Percentiles rank a stretch among this genome's conserved stretches.
Conservation (phyloP, 805 yeast genomes). For the Brettanomyces nanus region DNA sequence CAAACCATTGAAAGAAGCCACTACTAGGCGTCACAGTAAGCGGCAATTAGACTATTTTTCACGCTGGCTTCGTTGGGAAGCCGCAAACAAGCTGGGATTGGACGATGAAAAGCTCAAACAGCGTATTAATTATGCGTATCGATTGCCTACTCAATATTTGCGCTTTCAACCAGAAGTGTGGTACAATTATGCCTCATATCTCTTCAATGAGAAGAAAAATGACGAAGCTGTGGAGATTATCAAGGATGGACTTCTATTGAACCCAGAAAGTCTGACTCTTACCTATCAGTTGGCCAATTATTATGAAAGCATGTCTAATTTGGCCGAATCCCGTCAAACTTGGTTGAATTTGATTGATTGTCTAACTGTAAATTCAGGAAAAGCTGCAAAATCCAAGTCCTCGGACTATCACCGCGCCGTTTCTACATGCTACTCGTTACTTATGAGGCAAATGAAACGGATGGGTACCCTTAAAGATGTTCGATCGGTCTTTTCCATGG, state of each 20-base stretch:
- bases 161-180: conserved; percentile 68
- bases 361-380: conserved; percentile 32
- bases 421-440: conserved; percentile 59
- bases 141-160: conserved; percentile 54
- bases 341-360: conserved; percentile 44
- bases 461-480: conserved; percentile 42
- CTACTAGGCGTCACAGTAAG: conserved; percentile 14
- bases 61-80: conserved; percentile 76
- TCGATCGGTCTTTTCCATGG: conserved; percentile 59
- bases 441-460: conserved; percentile 67
- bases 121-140: conserved; percentile 65
- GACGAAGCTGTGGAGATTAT: conserved; percentile 34
- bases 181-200: conserved; percentile 45
- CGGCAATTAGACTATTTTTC: conserved; percentile 53
- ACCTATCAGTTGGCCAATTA: conserved; percentile 61
- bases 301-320: conserved; percentile 50
- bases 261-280: conserved; percentile 63
- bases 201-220: conserved; percentile 10
- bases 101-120: conserved; percentile 39
- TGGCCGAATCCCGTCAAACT: conserved; percentile 39
- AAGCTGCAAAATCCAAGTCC: conserved; percentile 21
- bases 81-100: conserved; percentile 56
- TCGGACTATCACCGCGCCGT: conserved; percentile 31
- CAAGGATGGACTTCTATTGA: conserved; percentile 47
- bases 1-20: conserved; percentile 11